Percentiles rank a stretch among this genome's conserved stretches.
These are phyloP conservation scores for Sporothrix sp. DNA, from an alignment of 2,329 filamentous ascomycete genomes.

Conservation along the genomic window DNA sequence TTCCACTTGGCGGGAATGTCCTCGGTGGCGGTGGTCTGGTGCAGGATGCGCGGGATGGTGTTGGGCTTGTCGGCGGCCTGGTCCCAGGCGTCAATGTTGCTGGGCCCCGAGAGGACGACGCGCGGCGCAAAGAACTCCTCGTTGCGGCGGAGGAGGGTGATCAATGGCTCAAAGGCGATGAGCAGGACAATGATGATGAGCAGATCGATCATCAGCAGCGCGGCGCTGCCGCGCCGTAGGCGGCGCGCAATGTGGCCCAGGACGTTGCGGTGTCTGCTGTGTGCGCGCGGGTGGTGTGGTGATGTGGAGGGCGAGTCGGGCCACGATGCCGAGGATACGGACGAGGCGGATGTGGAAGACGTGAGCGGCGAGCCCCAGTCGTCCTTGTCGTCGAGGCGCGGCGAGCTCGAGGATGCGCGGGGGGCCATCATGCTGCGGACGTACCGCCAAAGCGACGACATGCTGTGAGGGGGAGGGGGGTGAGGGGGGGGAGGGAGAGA, in stretches of 20 bases:
- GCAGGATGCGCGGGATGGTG: slow-evolving; percentile 24
- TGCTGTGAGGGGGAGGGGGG: neutral
- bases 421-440: neutral
- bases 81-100: slow-evolving; percentile 5
- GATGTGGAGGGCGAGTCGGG: slow-evolving; percentile 3
- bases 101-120: slow-evolving; percentile 14
- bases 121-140: slow-evolving; percentile 25
- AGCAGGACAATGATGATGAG: slow-evolving; percentile 50
- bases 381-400: neutral
- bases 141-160: slow-evolving; percentile 51
- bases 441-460: slow-evolving; percentile 1
- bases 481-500: neutral
- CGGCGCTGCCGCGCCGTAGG: slow-evolving; percentile 35
- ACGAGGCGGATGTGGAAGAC: neutral
- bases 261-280: neutral
- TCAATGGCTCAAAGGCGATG: slow-evolving; percentile 59
- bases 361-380: slow-evolving; percentile 1
- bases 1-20: slow-evolving; percentile 22
- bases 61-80: neutral
- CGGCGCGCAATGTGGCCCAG: slow-evolving; percentile 4
- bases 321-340: neutral
- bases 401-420: neutral
- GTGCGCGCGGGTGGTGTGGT: neutral
- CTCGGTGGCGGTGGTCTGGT: slow-evolving; percentile 23
- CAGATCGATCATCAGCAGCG: slow-evolving; percentile 33